Conservation (phyloP, 2,329 filamentous ascomycete species). For the Peltaster fructicola region DNA sequence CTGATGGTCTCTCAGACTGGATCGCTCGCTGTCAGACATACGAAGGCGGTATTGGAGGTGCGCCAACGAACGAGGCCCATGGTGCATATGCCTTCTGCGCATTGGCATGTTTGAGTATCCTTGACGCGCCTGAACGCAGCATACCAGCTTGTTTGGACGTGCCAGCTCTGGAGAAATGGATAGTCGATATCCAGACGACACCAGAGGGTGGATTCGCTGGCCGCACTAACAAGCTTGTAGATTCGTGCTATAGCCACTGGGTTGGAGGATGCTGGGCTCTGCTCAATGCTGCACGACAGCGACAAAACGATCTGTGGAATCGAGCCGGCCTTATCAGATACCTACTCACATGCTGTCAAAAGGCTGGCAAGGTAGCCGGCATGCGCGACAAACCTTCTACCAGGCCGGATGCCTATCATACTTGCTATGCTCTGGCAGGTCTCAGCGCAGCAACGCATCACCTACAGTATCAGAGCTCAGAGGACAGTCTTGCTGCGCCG, state of each 20-base stretch:
- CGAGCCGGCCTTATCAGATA: constrained; percentile 75
- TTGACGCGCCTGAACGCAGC: constrained; percentile 59
- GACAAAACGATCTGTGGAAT: constrained; percentile 43
- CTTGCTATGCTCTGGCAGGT: constrained; percentile 77
- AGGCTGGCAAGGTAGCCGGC: constrained; percentile 51
- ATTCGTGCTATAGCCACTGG: constrained; percentile 98
- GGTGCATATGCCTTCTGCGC: constrained; percentile 95
- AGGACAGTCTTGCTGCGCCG: constrained; percentile 19
- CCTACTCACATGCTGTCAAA: constrained; percentile 74
- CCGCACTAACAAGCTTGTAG: constrained; percentile 91
- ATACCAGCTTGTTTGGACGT: constrained; percentile 66
- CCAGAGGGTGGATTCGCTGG: constrained; percentile 89
- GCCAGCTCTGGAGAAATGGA: constrained; percentile 62
- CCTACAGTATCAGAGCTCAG: constrained; percentile 25
- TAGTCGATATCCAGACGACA: constrained; percentile 72
- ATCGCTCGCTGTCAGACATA: constrained; percentile 80
- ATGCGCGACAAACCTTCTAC: constrained; percentile 87
- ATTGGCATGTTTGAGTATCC: constrained; percentile 69
- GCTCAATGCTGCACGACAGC: constrained; percentile 48
- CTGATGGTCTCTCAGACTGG: constrained; percentile 61
- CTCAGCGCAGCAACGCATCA: constrained; percentile 64
- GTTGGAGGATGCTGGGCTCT: constrained; percentile 88
- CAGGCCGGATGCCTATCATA: constrained; percentile 81
- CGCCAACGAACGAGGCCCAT: constrained; percentile 79
- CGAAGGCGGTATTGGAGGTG: constrained; percentile 80